Conservation (phyloP, 2,329 filamentous ascomycete genomes). For the Fusarium tuaranense region DNA sequence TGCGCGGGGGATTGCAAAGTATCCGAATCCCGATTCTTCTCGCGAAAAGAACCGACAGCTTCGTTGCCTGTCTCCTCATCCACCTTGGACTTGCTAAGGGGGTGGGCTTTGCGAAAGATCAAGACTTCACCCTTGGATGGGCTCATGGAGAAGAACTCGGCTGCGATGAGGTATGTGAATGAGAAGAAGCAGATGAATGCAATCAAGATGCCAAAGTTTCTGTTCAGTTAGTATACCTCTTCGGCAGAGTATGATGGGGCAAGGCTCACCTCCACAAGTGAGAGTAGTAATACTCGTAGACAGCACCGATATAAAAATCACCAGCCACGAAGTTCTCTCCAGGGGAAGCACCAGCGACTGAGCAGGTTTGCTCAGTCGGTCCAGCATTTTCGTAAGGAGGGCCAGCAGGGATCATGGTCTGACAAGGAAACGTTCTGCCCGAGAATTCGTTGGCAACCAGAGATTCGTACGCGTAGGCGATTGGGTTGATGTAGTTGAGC, state of each 20-base stretch:
- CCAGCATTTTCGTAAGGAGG: neutral
- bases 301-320: slow-evolving; percentile 25
- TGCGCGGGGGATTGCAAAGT: neutral
- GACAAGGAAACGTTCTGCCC: slow-evolving; percentile 14
- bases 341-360: slow-evolving; percentile 23
- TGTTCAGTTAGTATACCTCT: slow-evolving; percentile 10
- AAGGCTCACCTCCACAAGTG: slow-evolving; percentile 62
- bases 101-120: slow-evolving; percentile 66
- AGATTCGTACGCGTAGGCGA: slow-evolving; percentile 61
- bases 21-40: neutral
- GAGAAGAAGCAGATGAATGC: slow-evolving; percentile 32
- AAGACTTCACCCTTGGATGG: slow-evolving; percentile 33
- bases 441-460: slow-evolving; percentile 33
- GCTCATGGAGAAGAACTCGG: slow-evolving; percentile 15
- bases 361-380: slow-evolving; percentile 2
- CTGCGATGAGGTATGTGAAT: slow-evolving; percentile 16
- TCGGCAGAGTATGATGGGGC: neutral
- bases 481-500: slow-evolving; percentile 73
- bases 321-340: slow-evolving; percentile 23
- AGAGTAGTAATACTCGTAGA: slow-evolving; percentile 61
- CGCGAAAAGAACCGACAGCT: neutral
- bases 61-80: neutral
- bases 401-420: neutral
- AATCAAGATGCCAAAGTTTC: slow-evolving; percentile 33
- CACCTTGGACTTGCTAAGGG: slow-evolving; percentile 59